Percentiles rank a stretch among this genome's conserved stretches.
Conservation (phyloP, 2,329 filamentous ascomycete species). For the Penicillium sp. region DNA sequence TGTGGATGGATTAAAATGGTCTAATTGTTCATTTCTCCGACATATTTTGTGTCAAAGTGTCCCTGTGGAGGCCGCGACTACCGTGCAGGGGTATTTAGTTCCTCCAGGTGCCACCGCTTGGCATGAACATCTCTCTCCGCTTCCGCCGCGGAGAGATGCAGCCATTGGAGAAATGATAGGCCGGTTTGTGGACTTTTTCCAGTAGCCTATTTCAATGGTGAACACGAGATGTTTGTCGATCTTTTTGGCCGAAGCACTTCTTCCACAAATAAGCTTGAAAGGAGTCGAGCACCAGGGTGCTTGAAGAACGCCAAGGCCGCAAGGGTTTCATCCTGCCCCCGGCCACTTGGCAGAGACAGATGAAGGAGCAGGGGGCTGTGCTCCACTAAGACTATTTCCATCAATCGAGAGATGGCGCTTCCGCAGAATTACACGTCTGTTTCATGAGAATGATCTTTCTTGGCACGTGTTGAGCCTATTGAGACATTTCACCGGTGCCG, state of each 20-base stretch:
- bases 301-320: slow-evolving; percentile 11
- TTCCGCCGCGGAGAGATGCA: slow-evolving; percentile 3
- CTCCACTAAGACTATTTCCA: slow-evolving; percentile 7
- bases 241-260: not conserved
- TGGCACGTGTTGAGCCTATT: too few species aligned
- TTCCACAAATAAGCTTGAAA: slow-evolving; percentile 16
- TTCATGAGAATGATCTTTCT: not conserved
- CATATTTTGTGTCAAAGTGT: slow-evolving; percentile 14
- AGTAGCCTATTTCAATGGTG: too few species aligned
- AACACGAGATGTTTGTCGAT: not conserved
- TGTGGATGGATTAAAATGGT: not conserved
- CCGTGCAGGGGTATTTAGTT: not conserved
- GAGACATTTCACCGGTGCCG: too few species aligned
- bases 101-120: slow-evolving; percentile 7
- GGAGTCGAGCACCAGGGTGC: not conserved
- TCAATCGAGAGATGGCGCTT: slow-evolving; percentile 5
- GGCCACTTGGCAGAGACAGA: slow-evolving; percentile 14
- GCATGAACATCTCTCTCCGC: slow-evolving; percentile 4
- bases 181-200: not conserved
- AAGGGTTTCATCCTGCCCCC: slow-evolving; percentile 10
- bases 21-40: slow-evolving; percentile 16
- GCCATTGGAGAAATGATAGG: not conserved
- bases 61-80: not conserved
- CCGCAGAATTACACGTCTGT: not conserved
- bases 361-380: slow-evolving; percentile 3